Percentiles rank a stretch among this genome's conserved stretches.
These are phyloP conservation scores for Sistotremastrum suecicum DNA, from an alignment of 768 basidiomycete species.

Conservation along the genomic window DNA sequence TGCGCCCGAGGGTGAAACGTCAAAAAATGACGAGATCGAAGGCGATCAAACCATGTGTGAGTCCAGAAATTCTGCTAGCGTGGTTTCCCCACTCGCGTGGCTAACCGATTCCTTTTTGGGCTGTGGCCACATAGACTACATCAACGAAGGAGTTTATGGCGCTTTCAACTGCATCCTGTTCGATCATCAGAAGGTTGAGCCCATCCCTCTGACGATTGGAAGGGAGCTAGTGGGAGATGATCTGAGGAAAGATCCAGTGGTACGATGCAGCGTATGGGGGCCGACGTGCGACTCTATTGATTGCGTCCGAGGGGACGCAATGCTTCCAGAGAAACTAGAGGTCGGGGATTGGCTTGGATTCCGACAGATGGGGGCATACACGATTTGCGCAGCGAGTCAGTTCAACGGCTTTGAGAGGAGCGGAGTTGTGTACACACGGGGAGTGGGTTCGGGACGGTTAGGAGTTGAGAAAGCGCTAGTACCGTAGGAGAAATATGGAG, in stretches of 20 bases:
- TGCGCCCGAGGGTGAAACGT: conserved; percentile 5
- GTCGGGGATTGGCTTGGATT: conserved; percentile 99
- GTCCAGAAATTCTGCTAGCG: not conserved
- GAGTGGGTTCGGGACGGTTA: conserved; percentile 31
- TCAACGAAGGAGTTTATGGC: conserved; percentile 98
- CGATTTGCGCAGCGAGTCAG: conserved; percentile 90
- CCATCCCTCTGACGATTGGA: conserved; percentile 31
- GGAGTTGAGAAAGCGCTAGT: conserved; percentile 41
- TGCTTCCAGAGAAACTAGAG: conserved; percentile 51
- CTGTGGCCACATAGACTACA: conserved; percentile 56
- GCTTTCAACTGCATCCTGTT: conserved; percentile 95
- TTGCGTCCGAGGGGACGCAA: conserved; percentile 56
- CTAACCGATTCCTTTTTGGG: not conserved
- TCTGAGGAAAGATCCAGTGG: too few species aligned
- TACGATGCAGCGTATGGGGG: conserved; percentile 73
- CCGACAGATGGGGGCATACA: conserved; percentile 97
- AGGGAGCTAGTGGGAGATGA: too few species aligned
- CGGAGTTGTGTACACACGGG: conserved; percentile 66
- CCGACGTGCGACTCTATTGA: conserved; percentile 98
- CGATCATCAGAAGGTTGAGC: conserved; percentile 88
- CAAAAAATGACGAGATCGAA: too few species aligned
- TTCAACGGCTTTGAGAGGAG: conserved; percentile 87
- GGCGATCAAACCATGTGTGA: too few species aligned
- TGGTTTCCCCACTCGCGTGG: conserved; percentile 7
- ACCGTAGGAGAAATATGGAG: conserved; percentile 12